Evolutionary conservation across 2,329 filamentous ascomycete genomes (phyloP), one percentile per base, ranked within the genome.

Genomic region (Colletotrichum tropicale): DNA sequence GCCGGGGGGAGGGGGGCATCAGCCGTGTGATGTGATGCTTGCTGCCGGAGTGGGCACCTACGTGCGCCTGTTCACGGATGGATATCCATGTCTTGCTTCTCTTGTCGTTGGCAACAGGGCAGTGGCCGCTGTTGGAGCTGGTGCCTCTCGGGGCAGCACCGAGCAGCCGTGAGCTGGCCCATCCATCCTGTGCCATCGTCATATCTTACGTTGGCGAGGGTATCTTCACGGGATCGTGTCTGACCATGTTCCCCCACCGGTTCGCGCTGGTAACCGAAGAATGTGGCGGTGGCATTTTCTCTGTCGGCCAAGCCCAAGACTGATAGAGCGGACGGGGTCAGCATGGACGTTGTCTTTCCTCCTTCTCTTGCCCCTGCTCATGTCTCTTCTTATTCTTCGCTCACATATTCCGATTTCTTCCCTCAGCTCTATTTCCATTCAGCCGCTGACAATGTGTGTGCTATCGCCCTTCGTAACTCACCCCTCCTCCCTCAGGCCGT

Each of bases 191-290:
- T 52, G 43, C n/a, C 32, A 24, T 43, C 34, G 15, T 12, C 21
- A 21, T 18, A 10, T 64, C 18, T 38, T 9, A 26, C 16, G 55
- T 58, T 58, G 55, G 26, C 32, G 34, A 12, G 13, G n/a, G 18
- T 34, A 60, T 68, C 15, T 28, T 56, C 18, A 58, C 28, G 12
- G 52, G 26, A 26, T 32, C 8, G 9, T 43, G 26, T 48, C 28
- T 70, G 56, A 24, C 48, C n/a, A 32, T 28, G 8, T 69, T 55
- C 58, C 68, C 73, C 74, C 64, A 66, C 70, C 24, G 65, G 74
- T 76, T 75, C 73, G 60, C 43, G 73, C 64, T 69, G 58, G 58
- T 69, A 76, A 48, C 74, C 74, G 69, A 64, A 28, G 4, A 24
- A 56, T 43, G 52, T 16, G 48, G 9, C 61, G 43, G 34, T 60